Evolutionary conservation across 1,284 basidiomycete genomes (phyloP).

Genomic region (Ustilago curta): DNA sequence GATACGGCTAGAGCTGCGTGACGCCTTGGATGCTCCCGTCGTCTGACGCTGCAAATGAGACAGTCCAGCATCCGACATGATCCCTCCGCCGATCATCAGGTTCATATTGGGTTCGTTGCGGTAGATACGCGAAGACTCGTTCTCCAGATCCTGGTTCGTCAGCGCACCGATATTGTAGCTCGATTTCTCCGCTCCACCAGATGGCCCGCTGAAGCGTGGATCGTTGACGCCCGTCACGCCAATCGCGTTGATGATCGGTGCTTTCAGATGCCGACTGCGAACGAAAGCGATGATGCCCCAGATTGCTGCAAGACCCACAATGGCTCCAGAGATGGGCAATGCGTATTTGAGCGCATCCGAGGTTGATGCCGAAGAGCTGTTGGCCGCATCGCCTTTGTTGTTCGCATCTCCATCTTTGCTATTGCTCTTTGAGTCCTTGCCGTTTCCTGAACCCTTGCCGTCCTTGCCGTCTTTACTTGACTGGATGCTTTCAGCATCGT

Average conservation of each 20-base stretch:
- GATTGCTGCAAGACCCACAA: conserved; percentile 25
- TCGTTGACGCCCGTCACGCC: conserved; percentile 41
- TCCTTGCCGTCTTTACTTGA: conserved; percentile 25
- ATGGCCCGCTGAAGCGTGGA: conserved; percentile 21
- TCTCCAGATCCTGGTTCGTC: conserved; percentile 16
- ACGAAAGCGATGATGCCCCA: conserved; percentile 37
- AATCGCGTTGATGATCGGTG: conserved; percentile 27
- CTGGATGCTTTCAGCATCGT: conserved; percentile 8
- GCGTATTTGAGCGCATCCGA: conserved; percentile 40
- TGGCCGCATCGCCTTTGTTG: conserved; percentile 13
- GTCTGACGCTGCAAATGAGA: conserved; percentile 38
- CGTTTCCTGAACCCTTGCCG: conserved; percentile 20
- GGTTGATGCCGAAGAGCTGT: conserved; percentile 2
- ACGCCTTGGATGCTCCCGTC: conserved; percentile 27
- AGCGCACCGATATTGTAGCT: conserved; percentile 1
- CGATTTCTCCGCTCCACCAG: conserved; percentile 4
- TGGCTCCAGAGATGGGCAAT: conserved; percentile 39
- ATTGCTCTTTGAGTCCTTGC: conserved; percentile 5
- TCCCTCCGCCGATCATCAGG: conserved; percentile 35
- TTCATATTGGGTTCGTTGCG: conserved; percentile 46
- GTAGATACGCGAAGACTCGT: conserved; percentile 24
- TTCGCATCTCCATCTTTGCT: conserved; percentile 3
- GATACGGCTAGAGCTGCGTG: conserved; percentile 23
- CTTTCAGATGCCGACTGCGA: conserved; percentile 19
- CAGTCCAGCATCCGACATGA: conserved; percentile 43